phyloP scores from a whole-genome alignment of 306 rosid species.

The Vigna nakashimae region DNA sequence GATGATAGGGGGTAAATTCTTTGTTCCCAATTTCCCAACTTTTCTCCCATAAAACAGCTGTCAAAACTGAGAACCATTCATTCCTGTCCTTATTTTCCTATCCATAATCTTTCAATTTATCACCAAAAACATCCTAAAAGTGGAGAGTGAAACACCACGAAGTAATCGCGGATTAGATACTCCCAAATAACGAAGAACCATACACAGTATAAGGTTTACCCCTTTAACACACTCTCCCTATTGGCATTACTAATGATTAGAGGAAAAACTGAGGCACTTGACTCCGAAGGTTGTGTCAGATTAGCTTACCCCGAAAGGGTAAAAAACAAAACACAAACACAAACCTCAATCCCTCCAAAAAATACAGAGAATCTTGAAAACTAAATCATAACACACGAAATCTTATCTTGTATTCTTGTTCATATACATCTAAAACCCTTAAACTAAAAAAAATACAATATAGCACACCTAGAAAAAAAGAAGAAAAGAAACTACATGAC shows the following conservation, averaged over 20 bases:
- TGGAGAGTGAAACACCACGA: constrained; percentile 14
- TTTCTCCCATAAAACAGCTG: not conserved
- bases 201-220: not conserved
- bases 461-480: not conserved
- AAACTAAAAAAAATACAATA: constrained; percentile 22
- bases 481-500: not conserved
- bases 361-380: constrained; percentile 8
- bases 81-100: constrained; percentile 10
- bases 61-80: constrained; percentile 1
- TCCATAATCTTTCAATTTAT: constrained; percentile 10
- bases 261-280: not conserved
- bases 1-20: constrained; percentile 6
- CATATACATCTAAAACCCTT: constrained; percentile 34
- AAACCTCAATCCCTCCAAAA: constrained; percentile 1
- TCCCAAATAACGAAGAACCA: constrained; percentile 36
- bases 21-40: not conserved
- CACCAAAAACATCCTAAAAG: constrained; percentile 22
- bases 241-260: constrained; percentile 31
- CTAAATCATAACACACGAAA: constrained; percentile 9
- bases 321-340: constrained; percentile 15
- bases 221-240: not conserved
- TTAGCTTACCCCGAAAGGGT: constrained; percentile 19
- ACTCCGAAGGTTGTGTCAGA: constrained; percentile 21
- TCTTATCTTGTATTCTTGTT: constrained; percentile 17
- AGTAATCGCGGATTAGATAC: constrained; percentile 25